Percentiles rank a stretch among this genome's conserved stretches.
Conservation (phyloP, 2,329 filamentous ascomycete species). For the Epichloe festucae region DNA sequence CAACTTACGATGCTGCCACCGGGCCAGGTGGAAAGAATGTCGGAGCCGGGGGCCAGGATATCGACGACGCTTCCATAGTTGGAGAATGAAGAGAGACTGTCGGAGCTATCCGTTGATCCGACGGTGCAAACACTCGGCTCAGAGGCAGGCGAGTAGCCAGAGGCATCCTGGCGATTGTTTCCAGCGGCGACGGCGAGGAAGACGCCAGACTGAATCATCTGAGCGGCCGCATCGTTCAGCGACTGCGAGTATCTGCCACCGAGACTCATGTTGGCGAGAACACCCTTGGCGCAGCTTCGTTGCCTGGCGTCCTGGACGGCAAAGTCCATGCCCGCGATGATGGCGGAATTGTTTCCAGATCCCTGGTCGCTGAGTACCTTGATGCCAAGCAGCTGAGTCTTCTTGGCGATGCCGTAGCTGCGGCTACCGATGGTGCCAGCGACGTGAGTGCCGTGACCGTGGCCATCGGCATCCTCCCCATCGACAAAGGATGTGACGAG, state of each 20-base stretch:
- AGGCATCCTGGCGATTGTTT: constrained; percentile 32
- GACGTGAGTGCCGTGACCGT: constrained; percentile 9
- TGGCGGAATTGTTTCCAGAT: constrained; percentile 21
- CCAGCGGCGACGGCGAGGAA: constrained; percentile 44
- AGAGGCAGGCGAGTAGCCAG: constrained; percentile 33
- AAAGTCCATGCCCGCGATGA: constrained; percentile 33
- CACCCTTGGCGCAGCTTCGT: constrained; percentile 28
- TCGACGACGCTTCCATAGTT: constrained; percentile 39
- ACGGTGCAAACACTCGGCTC: constrained; percentile 37
- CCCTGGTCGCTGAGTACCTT: constrained; percentile 30
- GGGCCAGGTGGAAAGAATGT: constrained; percentile 34
- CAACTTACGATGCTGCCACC: constrained; percentile 19
- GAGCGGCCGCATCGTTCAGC: constrained; percentile 37
- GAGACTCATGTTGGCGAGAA: constrained; percentile 44
- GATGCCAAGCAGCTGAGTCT: constrained; percentile 27
- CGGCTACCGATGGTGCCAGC: constrained; percentile 20
- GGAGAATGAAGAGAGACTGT: constrained; percentile 33
- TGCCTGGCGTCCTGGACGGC: constrained; percentile 23
- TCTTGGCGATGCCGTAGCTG: constrained; percentile 28
- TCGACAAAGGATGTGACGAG: constrained; percentile 15
- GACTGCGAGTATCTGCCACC: constrained; percentile 32
- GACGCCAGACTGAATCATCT: constrained; percentile 31
- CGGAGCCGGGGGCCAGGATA: constrained; percentile 36
- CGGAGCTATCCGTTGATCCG: constrained; percentile 30
- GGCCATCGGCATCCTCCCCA: constrained; percentile 13